Percentiles rank a stretch among this genome's conserved stretches.
These are phyloP conservation scores for Obba rivulosa DNA, from an alignment of 768 basidiomycete species.

Conservation along the genomic window DNA sequence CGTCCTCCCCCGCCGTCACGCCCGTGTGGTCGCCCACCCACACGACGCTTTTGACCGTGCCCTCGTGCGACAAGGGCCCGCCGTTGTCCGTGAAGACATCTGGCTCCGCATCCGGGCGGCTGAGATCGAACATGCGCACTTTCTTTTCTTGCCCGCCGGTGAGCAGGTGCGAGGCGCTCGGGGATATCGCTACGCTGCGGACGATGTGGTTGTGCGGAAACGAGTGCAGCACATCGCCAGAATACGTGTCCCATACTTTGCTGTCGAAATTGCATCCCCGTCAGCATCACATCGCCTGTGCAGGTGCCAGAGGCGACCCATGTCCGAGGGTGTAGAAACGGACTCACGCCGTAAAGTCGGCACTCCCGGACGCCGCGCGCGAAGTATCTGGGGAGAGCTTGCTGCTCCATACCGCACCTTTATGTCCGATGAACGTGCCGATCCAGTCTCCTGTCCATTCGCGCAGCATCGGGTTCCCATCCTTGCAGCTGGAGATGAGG, in stretches of 20 bases:
- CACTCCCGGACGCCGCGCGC: slow-evolving; percentile 87
- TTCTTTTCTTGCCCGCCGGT: slow-evolving; percentile 98
- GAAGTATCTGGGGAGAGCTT: slow-evolving; percentile 85
- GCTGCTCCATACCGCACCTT: slow-evolving; percentile 96
- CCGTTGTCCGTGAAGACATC: slow-evolving; percentile 66
- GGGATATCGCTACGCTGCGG: slow-evolving; percentile 86
- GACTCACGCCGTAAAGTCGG: slow-evolving; percentile 94
- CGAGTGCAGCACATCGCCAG: slow-evolving; percentile 85
- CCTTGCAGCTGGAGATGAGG: slow-evolving; percentile 95
- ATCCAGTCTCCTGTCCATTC: slow-evolving; percentile 99
- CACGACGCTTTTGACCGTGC: slow-evolving; percentile 87
- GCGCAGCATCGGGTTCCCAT: slow-evolving; percentile 95
- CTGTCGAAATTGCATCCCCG: slow-evolving; percentile 35
- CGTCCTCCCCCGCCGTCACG: slow-evolving; percentile 90
- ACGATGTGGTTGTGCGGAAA: slow-evolving; percentile 99
- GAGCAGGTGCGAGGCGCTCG: slow-evolving; percentile 60
- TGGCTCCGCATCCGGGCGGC: slow-evolving; percentile 81
- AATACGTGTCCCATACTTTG: slow-evolving; percentile 95
- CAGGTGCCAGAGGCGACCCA: neutral
- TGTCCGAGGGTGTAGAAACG: neutral
- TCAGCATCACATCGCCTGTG: neutral
- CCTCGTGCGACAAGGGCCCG: slow-evolving; percentile 66
- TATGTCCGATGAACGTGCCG: slow-evolving; percentile 85
- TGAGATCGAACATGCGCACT: slow-evolving; percentile 90
- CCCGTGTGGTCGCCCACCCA: slow-evolving; percentile 88